Percentiles rank a stretch among this genome's conserved stretches.
Evolutionary conservation across 352 stramenopile genomes (phyloP).

Genomic region (Achlya hypogyna): DNA sequence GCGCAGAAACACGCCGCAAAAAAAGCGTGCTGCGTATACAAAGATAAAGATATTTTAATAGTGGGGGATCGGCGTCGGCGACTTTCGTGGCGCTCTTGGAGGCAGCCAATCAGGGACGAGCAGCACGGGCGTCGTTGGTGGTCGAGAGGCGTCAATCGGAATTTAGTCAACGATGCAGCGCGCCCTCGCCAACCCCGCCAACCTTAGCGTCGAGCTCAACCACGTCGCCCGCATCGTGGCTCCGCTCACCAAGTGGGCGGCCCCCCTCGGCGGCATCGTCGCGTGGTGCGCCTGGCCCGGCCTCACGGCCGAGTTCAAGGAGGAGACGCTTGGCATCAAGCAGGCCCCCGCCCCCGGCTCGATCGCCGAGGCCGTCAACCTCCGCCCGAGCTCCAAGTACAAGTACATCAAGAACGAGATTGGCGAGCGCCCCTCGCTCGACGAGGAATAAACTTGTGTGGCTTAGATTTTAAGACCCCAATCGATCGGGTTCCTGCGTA

Average conservation of each 20-base stretch:
- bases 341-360: conserved; percentile 20
- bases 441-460: conserved; percentile 34
- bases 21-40: neutral
- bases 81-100: neutral
- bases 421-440: conserved; percentile 57
- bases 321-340: conserved; percentile 57
- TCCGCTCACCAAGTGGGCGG: conserved; percentile 31
- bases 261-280: conserved; percentile 35
- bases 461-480: neutral
- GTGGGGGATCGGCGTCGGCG: neutral
- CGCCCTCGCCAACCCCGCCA: conserved; percentile 3
- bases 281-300: conserved; percentile 66
- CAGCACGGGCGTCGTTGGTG: neutral
- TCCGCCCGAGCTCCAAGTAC: conserved; percentile 40
- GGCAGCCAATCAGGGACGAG: neutral
- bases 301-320: conserved; percentile 61
- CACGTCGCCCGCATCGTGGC: neutral
- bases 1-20: neutral
- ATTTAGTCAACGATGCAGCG: conserved; percentile 2
- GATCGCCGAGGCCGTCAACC: conserved; percentile 20
- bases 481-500: too few relatives aligned
- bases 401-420: conserved; percentile 69
- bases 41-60: too few relatives aligned
- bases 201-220: neutral
- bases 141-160: neutral